Evolutionary conservation across 2,329 filamentous ascomycete species (phyloP).

Genomic region (Dissoconium aciculare): DNA sequence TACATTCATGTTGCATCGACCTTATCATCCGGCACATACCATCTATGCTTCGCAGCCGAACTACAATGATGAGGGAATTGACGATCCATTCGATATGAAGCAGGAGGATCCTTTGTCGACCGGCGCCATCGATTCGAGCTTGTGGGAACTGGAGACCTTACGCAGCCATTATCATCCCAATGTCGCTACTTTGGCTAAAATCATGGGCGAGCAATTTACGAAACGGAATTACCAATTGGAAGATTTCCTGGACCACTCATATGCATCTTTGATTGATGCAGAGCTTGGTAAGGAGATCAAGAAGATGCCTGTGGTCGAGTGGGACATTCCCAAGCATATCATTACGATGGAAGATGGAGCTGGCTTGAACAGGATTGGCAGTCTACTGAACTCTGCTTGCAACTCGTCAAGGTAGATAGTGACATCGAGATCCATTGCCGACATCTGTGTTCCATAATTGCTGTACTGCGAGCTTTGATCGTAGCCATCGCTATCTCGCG

Average conservation of each 20-base stretch:
- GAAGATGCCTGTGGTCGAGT: constrained; percentile 79
- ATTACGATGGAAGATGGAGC: constrained; percentile 35
- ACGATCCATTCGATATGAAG: constrained; percentile 62
- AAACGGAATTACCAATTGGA: constrained; percentile 92
- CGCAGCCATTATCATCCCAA: constrained; percentile 95
- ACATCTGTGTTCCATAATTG: too few relatives aligned
- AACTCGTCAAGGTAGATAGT: too few relatives aligned
- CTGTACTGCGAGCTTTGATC: too few relatives aligned
- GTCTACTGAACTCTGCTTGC: constrained; percentile 16
- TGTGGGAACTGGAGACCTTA: constrained; percentile 89
- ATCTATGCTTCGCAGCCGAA: constrained; percentile 16
- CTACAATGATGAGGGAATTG: constrained; percentile 42
- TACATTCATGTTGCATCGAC: constrained; percentile 91
- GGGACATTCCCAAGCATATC: constrained; percentile 79
- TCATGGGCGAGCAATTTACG: constrained; percentile 92
- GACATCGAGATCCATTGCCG: too few relatives aligned
- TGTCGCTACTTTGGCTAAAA: constrained; percentile 82
- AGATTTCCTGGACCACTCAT: constrained; percentile 92
- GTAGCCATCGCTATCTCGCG: too few relatives aligned
- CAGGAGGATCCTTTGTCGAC: constrained; percentile 77
- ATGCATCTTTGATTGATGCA: constrained; percentile 69
- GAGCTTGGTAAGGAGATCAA: constrained; percentile 73
- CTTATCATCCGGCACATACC: constrained; percentile 20
- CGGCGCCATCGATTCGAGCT: constrained; percentile 71
- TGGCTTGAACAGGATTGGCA: constrained; percentile 17